These are phyloP conservation scores for Aspergillus ochraceus DNA, from an alignment of 2,329 filamentous ascomycete species.

Conservation along the genomic window DNA sequence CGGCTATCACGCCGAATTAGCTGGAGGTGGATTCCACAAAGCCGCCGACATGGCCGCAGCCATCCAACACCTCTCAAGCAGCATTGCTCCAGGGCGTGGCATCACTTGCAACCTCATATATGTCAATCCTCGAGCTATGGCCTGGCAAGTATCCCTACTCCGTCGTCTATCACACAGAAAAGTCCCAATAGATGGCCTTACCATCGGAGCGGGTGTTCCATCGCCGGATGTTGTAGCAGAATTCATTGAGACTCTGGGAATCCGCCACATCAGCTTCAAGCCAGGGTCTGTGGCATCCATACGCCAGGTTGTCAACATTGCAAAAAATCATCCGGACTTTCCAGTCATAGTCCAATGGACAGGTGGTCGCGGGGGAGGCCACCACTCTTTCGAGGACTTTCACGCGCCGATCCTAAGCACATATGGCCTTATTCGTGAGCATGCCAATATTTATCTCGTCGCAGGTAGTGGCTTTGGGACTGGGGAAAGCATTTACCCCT, in stretches of 20 bases:
- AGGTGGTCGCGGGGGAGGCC: conserved; percentile 86
- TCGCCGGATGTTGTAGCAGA: conserved; percentile 91
- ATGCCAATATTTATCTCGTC: conserved; percentile 81
- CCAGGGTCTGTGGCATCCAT: conserved; percentile 87
- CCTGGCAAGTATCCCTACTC: conserved; percentile 55
- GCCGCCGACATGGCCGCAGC: conserved; percentile 46
- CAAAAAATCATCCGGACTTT: conserved; percentile 89
- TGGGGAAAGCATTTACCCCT: conserved; percentile 86
- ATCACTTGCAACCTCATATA: conserved; percentile 57
- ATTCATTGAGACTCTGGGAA: conserved; percentile 87
- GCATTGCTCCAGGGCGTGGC: conserved; percentile 67
- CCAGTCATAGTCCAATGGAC: conserved; percentile 96
- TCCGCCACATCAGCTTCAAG: conserved; percentile 95
- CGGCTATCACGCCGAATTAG: conserved; percentile 48
- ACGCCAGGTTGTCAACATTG: conserved; percentile 85
- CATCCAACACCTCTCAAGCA: conserved; percentile 48
- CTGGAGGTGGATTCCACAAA: conserved; percentile 53
- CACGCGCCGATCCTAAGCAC: conserved; percentile 87
- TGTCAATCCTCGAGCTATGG: conserved; percentile 53
- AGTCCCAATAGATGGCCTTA: conserved; percentile 83
- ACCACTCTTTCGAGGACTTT: conserved; percentile 95
- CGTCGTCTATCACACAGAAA: conserved; percentile 66
- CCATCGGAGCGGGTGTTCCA: conserved; percentile 89
- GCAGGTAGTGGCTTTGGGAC: conserved; percentile 91
- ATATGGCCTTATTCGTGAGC: conserved; percentile 72